Base-by-base conservation (phyloP, 2,329 filamentous ascomycete genomes). In the Phialophora macrospora region DNA sequence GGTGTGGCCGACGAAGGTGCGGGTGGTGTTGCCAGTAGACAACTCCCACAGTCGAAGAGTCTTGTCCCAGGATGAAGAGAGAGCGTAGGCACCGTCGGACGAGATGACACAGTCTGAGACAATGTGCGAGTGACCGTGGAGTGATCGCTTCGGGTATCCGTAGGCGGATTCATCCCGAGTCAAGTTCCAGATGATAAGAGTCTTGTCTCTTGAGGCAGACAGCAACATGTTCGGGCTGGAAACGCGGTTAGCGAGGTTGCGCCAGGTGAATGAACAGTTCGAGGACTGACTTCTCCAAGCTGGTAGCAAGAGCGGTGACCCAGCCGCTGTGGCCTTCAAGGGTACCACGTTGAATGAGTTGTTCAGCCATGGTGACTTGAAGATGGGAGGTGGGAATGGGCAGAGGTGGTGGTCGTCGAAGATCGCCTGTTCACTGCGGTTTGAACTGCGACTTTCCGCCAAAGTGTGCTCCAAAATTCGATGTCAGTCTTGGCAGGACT, bases 31-130 rank as follows among this genome's bases (percentile, higher is more conserved):
- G 82, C 95, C 95, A 77, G 91, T 96, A 77, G 93, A 91, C 74
- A 99, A 92, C 89, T 98, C 95, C 95, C 95, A 99, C 73, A 99
- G 91, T 78, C 95, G 94, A 80, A 99, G 93, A 74, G 94, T 97
- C 92, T 97, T 98, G 87, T 99, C 95, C 95, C 95, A 99, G 72
- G 95, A 98, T 75, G 94, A 91, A 76, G 95, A 98, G 78, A 99
- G 91, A 80, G 95, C 95, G 83, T 99, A 99, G 81, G 95, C 94
- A 82, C 95, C 95, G 83, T 99, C 95, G 74, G 95, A 98, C 80
- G 94, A 98, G 88, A 99, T 99, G 76, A 99, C 95, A 85, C 95
- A 98, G 90, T 99, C 95, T 82, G 95, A 98, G 81, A 99, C 93
- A 82, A 99, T 99, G 90, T 99, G 95, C 73, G 93, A 97, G 88